A percentile compares a stretch with the other conserved stretches of the same genome.
Conservation (phyloP, 2,329 filamentous ascomycete species). For the Epichloe brachyelytri region DNA sequence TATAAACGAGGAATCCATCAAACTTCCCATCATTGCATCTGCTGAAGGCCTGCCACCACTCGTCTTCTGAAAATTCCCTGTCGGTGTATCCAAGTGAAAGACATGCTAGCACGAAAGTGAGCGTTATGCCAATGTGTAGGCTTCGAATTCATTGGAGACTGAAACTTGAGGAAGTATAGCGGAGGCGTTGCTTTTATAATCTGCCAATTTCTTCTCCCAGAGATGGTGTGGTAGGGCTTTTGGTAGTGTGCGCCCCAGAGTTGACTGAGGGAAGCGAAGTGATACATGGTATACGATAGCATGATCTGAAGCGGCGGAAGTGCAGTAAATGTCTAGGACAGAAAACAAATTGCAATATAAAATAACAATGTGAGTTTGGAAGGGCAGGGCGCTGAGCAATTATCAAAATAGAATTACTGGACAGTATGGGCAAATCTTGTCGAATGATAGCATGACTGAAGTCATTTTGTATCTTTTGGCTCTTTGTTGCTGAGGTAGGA, state of each 20-base stretch:
- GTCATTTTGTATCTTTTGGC: neutral
- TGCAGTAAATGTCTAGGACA: neutral
- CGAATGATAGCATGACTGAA: neutral
- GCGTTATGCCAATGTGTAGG: neutral
- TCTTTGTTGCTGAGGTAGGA: neutral
- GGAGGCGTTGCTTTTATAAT: neutral
- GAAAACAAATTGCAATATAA: neutral
- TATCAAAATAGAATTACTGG: neutral
- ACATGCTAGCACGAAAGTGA: neutral
- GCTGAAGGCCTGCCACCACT: neutral
- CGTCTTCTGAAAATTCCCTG: neutral
- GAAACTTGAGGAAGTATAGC: neutral
- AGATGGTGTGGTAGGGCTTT: neutral
- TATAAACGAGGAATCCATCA: neutral
- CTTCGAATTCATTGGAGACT: neutral
- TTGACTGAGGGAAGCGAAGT: neutral
- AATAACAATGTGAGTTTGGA: neutral
- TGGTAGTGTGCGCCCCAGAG: neutral
- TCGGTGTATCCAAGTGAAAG: neutral
- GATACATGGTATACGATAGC: neutral
- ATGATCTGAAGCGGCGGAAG: neutral
- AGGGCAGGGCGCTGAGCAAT: neutral
- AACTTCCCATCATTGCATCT: neutral
- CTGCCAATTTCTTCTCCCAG: neutral
- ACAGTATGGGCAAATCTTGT: neutral